Evolutionary conservation across 2,329 filamentous ascomycete genomes (phyloP).

Genomic region (Calycina herbarum): DNA sequence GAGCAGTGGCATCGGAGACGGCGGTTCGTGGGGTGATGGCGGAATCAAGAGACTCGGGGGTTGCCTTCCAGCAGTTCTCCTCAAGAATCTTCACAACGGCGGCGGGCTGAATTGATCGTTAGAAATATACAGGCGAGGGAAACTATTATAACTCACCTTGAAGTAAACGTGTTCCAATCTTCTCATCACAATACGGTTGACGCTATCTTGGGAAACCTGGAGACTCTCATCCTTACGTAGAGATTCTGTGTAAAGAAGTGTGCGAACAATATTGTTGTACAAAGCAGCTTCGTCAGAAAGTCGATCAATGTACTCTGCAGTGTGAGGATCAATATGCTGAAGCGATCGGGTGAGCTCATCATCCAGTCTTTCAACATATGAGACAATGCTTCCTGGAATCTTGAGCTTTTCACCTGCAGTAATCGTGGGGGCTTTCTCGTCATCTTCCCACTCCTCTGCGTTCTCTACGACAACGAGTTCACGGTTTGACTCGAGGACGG

Average conservation of each 20-base stretch:
- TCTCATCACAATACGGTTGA: constrained; percentile 92
- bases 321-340: constrained; percentile 96
- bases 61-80: constrained; percentile 86
- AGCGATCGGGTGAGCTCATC: constrained; percentile 97
- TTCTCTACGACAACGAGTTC: constrained; percentile 86
- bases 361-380: constrained; percentile 90
- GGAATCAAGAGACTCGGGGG: constrained; percentile 71
- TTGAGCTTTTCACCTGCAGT: constrained; percentile 77
- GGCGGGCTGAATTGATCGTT: constrained; percentile 58
- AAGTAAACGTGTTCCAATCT: constrained; percentile 98
- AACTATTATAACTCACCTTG: constrained; percentile 60
- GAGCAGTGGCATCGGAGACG: constrained; percentile 66
- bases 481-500: constrained; percentile 74
- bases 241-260: constrained; percentile 83
- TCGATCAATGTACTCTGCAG: constrained; percentile 96
- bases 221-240: constrained; percentile 70
- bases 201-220: constrained; percentile 76
- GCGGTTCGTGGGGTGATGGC: constrained; percentile 73
- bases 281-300: constrained; percentile 86
- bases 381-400: constrained; percentile 91
- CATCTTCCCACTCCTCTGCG: constrained; percentile 98
- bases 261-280: constrained; percentile 89
- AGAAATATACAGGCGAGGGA: constrained; percentile 21
- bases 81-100: constrained; percentile 93
- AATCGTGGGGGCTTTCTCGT: constrained; percentile 84